These are phyloP conservation scores for Neoboletus brunneissimus DNA, from an alignment of 768 basidiomycete species.

Conservation along the genomic window DNA sequence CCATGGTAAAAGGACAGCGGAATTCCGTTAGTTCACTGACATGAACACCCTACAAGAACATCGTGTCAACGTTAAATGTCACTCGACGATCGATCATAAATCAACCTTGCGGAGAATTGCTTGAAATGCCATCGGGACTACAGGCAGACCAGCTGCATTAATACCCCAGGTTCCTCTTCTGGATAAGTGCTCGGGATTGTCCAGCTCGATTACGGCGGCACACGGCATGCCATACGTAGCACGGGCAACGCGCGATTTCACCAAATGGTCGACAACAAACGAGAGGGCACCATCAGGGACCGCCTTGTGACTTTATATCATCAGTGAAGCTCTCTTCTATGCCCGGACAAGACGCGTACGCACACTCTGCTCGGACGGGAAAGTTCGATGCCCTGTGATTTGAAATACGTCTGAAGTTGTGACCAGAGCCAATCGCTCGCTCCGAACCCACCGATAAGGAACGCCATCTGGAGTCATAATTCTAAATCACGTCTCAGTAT, in stretches of 20 bases:
- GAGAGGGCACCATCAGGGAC: slow-evolving; percentile 48
- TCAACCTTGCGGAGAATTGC: slow-evolving; percentile 9
- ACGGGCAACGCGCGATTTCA: slow-evolving; percentile 42
- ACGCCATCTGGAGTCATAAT: slow-evolving; percentile 19
- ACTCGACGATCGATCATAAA: not conserved
- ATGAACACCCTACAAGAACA: slow-evolving; percentile 7
- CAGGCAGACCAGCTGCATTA: not conserved
- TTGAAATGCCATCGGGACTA: slow-evolving; percentile 3
- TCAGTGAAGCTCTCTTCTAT: not conserved
- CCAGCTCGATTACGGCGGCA: not conserved
- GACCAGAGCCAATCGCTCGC: slow-evolving; percentile 45
- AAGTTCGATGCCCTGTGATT: slow-evolving; percentile 36
- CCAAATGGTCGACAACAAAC: slow-evolving; percentile 41
- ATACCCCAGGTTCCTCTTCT: slow-evolving; percentile 8
- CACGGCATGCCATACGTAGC: slow-evolving; percentile 57
- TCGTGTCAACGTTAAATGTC: not conserved
- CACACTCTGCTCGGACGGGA: slow-evolving; percentile 46
- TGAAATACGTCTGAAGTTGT: slow-evolving; percentile 36
- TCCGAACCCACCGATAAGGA: slow-evolving; percentile 51
- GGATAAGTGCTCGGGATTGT: slow-evolving; percentile 7
- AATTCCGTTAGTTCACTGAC: slow-evolving; percentile 13
- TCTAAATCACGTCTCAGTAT: not conserved
- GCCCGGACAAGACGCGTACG: slow-evolving; percentile 29
- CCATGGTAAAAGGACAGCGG: slow-evolving; percentile 2
- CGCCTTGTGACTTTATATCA: slow-evolving; percentile 34